Base-by-base conservation (phyloP, 176 grass and related monocot genomes). In the Cocos nucifera region DNA sequence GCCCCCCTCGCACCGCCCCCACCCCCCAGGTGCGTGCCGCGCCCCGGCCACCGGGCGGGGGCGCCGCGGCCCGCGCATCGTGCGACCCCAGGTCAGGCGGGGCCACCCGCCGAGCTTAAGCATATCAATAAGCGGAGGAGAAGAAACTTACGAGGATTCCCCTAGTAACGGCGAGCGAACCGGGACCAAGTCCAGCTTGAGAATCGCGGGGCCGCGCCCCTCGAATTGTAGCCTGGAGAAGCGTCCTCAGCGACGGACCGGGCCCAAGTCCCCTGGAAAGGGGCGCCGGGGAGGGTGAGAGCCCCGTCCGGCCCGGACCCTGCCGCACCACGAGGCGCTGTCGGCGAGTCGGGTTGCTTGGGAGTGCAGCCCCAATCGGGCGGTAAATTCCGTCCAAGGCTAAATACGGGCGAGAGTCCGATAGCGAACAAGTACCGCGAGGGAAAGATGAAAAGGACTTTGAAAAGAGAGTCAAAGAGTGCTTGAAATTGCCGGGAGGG, bases 391-490 rank as follows among this genome's bases (percentile, higher is more conserved):
- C 39, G 1, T 81, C 78, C 78, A 78, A 81, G 73, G 83, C 73
- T 81, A 81, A 86, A 86, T 86, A 81, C 49, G 17, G 75, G 75
- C 61, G 66, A 88, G 76, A 83, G 85, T 83, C 80, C 80, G 73
- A 83, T 77, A 83, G 76, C 67, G 64, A 88, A 88, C 80, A 88
- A 78, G 71, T 85, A 85, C 63, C 77, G 73, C 77, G 73, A 86
- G 83, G 77, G 71, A 85, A 80, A 80, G 77, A 85, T 85, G 77
- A 85, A 80, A 80, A 85, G 61, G 67, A 85, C 72, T 80, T 85
- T 85, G 82, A 80, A 85, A 85, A 85, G 72, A 85, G 82, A 85
- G 82, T 76, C 77, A 85, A 85, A 80, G 72, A 77, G 77, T 80
- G 72, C 82, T 85, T 80, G 73, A 85, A 85, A 85, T 85, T 85